Evolutionary conservation across 2,329 filamentous ascomycete species (phyloP), one percentile per base, ranked within the genome.

Genomic region (Tolypocladium cylindrosporum): DNA sequence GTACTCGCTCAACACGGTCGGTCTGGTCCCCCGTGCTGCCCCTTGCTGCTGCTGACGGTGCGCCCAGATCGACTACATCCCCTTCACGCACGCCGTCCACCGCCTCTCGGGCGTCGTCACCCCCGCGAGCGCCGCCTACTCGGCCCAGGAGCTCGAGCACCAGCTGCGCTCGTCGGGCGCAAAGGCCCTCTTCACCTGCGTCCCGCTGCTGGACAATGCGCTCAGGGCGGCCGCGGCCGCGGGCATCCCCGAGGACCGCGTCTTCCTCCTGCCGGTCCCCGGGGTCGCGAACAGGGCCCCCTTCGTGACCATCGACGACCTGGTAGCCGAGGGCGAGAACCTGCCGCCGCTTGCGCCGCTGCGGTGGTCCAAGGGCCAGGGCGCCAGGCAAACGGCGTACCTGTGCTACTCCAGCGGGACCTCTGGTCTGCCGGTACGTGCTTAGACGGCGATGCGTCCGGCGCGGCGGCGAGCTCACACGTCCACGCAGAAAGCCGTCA

Each of bases 351-450:
- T 88, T 27, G 77, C 83, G 59, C 72, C 77, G 6, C 68, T 88
- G 66, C 77, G 76, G 39, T 89, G 86, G 86, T 66, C 72, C 48
- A 78, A 79, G 59, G 87, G 88, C 0, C 84, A 89, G 63, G 87
- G 85, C 3, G 80, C 81, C 41, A 82, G 83, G 57, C 85, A 87
- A 65, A 84, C 84, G 7, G 87, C 90, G 0, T 93, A 89, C 67
- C 77, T 95, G 51, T 91, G 88, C 73, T 92, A 90, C 69, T 91
- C 87, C 0, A 90, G 86, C 68, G 89, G 89, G 24, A 93, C 89
- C 1, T 91, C 88, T 13, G 89, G 89, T 3, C 73, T 92, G 42
- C 89, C 89, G 19, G 86, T 88, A 76, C 66, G 78, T 31, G 14
- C 11, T 16, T 11, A 11, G 48, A 36, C 27, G 3, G 10, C n/a